These are phyloP conservation scores for Acidiella bohemica DNA, from an alignment of 495 filamentous ascomycete species.

Conservation along the genomic window DNA sequence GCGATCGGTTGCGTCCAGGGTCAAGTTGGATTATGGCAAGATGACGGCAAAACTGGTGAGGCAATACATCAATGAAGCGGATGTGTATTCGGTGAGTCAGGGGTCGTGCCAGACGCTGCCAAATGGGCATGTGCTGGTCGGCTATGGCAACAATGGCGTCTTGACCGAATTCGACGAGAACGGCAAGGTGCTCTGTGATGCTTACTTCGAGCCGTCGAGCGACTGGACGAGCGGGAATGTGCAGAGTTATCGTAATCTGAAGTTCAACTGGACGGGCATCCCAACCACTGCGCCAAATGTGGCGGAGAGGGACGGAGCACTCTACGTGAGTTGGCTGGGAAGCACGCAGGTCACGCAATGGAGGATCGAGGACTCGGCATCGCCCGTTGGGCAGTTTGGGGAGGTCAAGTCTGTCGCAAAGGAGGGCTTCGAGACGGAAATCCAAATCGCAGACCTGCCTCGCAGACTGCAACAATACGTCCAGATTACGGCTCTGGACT, in stretches of 20 bases:
- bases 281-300: conserved; percentile 15
- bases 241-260: conserved; percentile 22
- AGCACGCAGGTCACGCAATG: conserved; percentile 15
- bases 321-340: conserved; percentile 22
- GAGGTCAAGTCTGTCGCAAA: conserved; percentile 4
- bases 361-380: conserved; percentile 13
- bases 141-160: conserved; percentile 18
- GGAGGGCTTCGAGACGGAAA: conserved; percentile 22
- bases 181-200: conserved; percentile 21
- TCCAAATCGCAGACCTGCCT: conserved; percentile 1
- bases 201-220: conserved; percentile 14
- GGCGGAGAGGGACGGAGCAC: conserved; percentile 4
- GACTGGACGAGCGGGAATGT: conserved; percentile 14
- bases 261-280: conserved; percentile 22
- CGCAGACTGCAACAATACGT: conserved; percentile 8
- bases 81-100: conserved; percentile 18
- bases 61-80: conserved; percentile 12
- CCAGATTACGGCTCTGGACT: conserved; percentile 7
- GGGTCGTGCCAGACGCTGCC: conserved; percentile 21
- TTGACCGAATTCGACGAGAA: conserved; percentile 19
- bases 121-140: conserved; percentile 22
- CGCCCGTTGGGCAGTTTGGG: conserved; percentile 7
- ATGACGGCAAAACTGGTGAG: conserved; percentile 19
- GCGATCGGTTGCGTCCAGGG: conserved; percentile 8
- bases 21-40: conserved; percentile 15